Conservation (phyloP, 2,329 filamentous ascomycete genomes). For the Didymella exigua region DNA sequence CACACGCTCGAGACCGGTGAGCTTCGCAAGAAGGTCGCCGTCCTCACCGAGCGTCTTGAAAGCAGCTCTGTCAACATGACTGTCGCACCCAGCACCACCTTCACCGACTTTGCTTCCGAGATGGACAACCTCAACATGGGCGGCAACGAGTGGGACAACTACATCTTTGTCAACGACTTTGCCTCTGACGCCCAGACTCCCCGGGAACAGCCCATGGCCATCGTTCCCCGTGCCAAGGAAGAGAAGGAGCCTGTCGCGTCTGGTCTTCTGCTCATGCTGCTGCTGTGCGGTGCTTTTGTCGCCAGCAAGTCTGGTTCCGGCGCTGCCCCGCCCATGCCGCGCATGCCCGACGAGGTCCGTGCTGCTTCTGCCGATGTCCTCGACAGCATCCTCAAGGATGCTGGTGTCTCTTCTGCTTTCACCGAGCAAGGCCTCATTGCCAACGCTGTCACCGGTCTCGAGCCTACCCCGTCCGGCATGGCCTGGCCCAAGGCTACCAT, state of each 20-base stretch:
- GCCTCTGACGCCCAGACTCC: conserved; percentile 58
- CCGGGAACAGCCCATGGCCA: conserved; percentile 48
- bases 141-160: conserved; percentile 76
- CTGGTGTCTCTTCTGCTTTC: conserved; percentile 60
- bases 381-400: conserved; percentile 81
- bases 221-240: conserved; percentile 52
- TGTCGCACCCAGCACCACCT: conserved; percentile 63
- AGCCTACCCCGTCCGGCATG: conserved; percentile 47
- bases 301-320: conserved; percentile 81
- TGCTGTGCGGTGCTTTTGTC: conserved; percentile 95
- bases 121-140: conserved; percentile 87
- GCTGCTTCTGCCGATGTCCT: conserved; percentile 78
- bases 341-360: conserved; percentile 80
- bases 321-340: conserved; percentile 72
- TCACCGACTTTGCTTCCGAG: conserved; percentile 74
- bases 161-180: conserved; percentile 77
- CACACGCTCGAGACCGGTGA: conserved; percentile 91
- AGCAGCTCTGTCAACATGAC: conserved; percentile 51
- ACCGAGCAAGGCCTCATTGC: conserved; percentile 56
- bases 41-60: conserved; percentile 77
- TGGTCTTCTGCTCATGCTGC: conserved; percentile 88
- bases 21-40: conserved; percentile 88
- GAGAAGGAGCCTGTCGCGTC: conserved; percentile 71
- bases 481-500: conserved; percentile 47
- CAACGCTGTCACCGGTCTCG: conserved; percentile 54